Conservation (phyloP, 805 yeast genomes). For the Vanderwaltozyma yarrowii region DNA sequence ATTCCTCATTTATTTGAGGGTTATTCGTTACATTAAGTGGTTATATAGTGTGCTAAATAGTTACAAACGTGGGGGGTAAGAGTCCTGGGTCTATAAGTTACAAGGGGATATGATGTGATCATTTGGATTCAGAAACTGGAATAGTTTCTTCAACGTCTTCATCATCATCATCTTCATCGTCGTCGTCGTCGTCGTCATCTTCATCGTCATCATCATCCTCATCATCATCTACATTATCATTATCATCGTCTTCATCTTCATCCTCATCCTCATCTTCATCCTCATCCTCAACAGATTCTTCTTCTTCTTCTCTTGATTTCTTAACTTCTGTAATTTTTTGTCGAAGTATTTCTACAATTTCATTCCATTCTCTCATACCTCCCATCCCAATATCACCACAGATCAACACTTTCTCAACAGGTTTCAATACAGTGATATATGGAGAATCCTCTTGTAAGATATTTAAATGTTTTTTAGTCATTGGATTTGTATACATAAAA, state of each 20-base stretch:
- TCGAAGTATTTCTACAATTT: slow-evolving; percentile 53
- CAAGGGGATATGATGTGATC: no score
- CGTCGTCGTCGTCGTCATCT: slow-evolving; percentile 7
- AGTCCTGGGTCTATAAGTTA: no score
- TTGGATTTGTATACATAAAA: slow-evolving; percentile 70
- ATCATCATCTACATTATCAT: slow-evolving; percentile 17
- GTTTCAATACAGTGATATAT: slow-evolving; percentile 62
- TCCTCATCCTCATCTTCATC: slow-evolving; percentile 34
- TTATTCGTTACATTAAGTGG: no score
- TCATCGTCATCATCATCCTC: slow-evolving; percentile 9
- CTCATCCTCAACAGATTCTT: slow-evolving; percentile 31
- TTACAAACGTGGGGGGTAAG: no score
- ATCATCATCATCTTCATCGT: slow-evolving; percentile 1
- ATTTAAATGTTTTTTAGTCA: slow-evolving; percentile 61
- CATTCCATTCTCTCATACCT: slow-evolving; percentile 85
- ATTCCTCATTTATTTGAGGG: no score
- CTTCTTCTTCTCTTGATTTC: slow-evolving; percentile 27
- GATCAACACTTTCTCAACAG: slow-evolving; percentile 67
- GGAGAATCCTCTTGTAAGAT: slow-evolving; percentile 62
- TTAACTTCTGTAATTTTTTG: slow-evolving; percentile 27
- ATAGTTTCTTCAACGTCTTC: not conserved
- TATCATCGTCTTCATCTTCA: slow-evolving; percentile 32
- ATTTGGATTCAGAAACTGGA: no score
- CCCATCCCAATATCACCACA: slow-evolving; percentile 91
- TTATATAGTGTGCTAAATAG: no score